A percentile compares a stretch with the other conserved stretches of the same genome.
phyloP scores from a whole-genome alignment of 352 stramenopile genomes.

The Phytophthora quininea region DNA sequence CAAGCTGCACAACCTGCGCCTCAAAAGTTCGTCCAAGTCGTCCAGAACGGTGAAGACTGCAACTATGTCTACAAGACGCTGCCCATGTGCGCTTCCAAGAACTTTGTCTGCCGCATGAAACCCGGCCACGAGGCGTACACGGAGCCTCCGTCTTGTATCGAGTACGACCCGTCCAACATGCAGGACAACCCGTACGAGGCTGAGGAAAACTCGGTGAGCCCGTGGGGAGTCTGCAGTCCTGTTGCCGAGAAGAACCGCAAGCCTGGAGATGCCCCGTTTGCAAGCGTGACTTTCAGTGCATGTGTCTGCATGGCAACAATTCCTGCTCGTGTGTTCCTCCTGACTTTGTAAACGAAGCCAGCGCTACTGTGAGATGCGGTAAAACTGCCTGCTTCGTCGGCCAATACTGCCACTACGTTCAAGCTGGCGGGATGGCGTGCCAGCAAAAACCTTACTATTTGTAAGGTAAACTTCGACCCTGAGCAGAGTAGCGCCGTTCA shows the following conservation, averaged over 20 bases:
- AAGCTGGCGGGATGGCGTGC: conserved; percentile 36
- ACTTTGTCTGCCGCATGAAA: conserved; percentile 59
- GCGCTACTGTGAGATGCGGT: conserved; percentile 25
- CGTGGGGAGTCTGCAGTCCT: conserved; percentile 43
- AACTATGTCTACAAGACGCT: conserved; percentile 26
- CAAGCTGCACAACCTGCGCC: too few relatives aligned
- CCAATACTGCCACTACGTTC: conserved; percentile 53
- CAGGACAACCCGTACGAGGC: conserved; percentile 41
- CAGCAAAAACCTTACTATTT: conserved; percentile 32
- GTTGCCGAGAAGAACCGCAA: conserved; percentile 25
- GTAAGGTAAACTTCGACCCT: background rate
- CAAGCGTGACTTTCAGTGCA: conserved; percentile 49
- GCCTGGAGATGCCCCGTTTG: conserved; percentile 39
- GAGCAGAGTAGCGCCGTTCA: background rate
- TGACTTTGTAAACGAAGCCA: conserved; percentile 40
- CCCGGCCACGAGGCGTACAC: conserved; percentile 43
- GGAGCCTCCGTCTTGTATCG: conserved; percentile 36
- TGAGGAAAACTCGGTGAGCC: conserved; percentile 31
- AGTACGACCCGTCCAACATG: conserved; percentile 41
- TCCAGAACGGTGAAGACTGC: conserved; percentile 37
- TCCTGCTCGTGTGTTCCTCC: conserved; percentile 42
- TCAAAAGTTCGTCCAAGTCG: conserved; percentile 42
- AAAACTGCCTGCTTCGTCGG: conserved; percentile 24
- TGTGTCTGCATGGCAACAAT: conserved; percentile 32
- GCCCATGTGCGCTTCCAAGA: conserved; percentile 50